Percentiles rank a stretch among this genome's conserved stretches.
Conservation (phyloP, 805 yeast genomes). For the Aciculoconidium aculeatum region DNA sequence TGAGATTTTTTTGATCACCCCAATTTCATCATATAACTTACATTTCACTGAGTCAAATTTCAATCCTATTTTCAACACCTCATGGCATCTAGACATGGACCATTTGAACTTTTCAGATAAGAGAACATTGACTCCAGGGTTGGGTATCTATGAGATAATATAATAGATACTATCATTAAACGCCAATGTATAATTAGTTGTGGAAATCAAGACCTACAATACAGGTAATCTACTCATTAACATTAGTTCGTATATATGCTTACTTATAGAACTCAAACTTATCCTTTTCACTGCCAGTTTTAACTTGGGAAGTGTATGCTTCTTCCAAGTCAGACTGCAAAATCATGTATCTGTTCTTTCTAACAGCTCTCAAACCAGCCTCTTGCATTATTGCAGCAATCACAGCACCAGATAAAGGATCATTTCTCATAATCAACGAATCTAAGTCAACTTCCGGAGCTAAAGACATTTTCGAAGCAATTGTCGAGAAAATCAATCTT, state of each 20-base stretch:
- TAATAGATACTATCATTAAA: no score
- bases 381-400: conserved; percentile 99
- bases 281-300: conserved; percentile 91
- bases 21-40: conserved; percentile 29
- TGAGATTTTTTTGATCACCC: conserved; percentile 30
- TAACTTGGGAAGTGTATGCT: conserved; percentile 95
- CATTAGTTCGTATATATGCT: conserved; percentile 1
- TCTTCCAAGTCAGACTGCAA: conserved; percentile 95
- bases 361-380: conserved; percentile 97
- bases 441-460: conserved; percentile 98
- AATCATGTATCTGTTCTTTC: conserved; percentile 96
- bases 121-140: conserved; percentile 55
- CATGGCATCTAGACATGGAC: conserved; percentile 64
- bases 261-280: conserved; percentile 95
- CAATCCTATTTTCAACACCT: conserved; percentile 23
- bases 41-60: conserved; percentile 11
- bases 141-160: conserved; percentile 46
- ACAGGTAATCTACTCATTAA: not conserved
- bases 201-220: no score
- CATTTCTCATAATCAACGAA: conserved; percentile 89
- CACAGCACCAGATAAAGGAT: conserved; percentile 93
- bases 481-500: conserved; percentile 90
- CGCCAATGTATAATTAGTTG: no score
- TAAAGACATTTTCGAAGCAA: conserved; percentile 94
- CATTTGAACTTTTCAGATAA: conserved; percentile 53